A percentile compares a stretch with the other conserved stretches of the same genome.
phyloP scores from a whole-genome alignment of 2,329 filamentous ascomycete genomes.

The Fusarium algeriense region DNA sequence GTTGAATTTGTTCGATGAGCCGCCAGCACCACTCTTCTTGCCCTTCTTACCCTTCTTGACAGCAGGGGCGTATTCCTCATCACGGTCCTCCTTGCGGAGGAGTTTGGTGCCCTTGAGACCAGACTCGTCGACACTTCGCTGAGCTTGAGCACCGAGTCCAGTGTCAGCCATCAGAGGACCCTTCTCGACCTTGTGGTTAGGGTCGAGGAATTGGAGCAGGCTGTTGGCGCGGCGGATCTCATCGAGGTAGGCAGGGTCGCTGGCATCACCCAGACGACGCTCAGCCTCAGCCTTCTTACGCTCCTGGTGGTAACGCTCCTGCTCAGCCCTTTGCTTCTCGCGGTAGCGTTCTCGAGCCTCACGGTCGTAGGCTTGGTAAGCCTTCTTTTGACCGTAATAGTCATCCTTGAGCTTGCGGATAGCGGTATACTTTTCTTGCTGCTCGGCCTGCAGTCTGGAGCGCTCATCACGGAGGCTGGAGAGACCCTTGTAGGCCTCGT shows the following conservation, averaged over 20 bases:
- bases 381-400: constrained; percentile 85
- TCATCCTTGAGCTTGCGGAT: constrained; percentile 91
- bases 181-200: constrained; percentile 75
- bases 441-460: constrained; percentile 83
- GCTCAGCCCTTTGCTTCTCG: constrained; percentile 85
- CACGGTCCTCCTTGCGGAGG: constrained; percentile 85
- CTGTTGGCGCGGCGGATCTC: constrained; percentile 92
- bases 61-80: constrained; percentile 86
- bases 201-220: constrained; percentile 92
- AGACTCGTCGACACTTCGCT: constrained; percentile 86
- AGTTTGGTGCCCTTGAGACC: constrained; percentile 87
- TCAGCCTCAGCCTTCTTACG: constrained; percentile 81
- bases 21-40: constrained; percentile 70
- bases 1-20: constrained; percentile 75
- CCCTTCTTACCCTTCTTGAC: constrained; percentile 90
- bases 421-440: constrained; percentile 85
- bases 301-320: constrained; percentile 77
- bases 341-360: constrained; percentile 81
- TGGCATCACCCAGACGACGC: constrained; percentile 82
- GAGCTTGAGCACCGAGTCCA: constrained; percentile 81
- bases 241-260: constrained; percentile 88
- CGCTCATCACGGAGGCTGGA: constrained; percentile 87
- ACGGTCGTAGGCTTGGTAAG: constrained; percentile 85
- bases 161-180: constrained; percentile 72
- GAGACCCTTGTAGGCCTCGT: constrained; percentile 89